Base-by-base conservation (phyloP, 495 filamentous ascomycete species). In the Penicillium verhagenii region DNA sequence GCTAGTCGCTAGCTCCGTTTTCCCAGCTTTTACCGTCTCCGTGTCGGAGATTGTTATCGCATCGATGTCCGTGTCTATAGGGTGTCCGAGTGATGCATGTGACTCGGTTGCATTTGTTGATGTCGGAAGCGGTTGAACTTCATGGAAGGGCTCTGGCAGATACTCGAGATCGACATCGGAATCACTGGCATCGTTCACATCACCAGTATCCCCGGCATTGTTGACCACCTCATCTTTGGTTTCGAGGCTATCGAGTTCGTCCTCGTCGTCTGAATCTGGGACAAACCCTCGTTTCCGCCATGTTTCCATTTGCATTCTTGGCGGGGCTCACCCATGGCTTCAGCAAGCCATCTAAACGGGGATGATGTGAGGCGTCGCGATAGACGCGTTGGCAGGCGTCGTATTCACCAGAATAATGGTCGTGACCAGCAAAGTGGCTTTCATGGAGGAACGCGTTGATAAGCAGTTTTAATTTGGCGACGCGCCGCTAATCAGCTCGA, bases 211-310 rank as follows among this genome's bases (percentile, higher is more conserved):
- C 11, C 51, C 18, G 57, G 26, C 14, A 51, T 23, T 42, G 24
- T 53, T 58, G 21, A 19, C 21, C 24, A 26, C 58, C 39, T 40
- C 47, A 20, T 61, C 64, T 46, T 52, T 55, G n/a, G 59, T 16
- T 7, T 70, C 62, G 50, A 72, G 66, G 35, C 65, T 71, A 18
- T 76, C 72, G 44, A 74, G 68, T 42, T 74, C 79, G 35, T 86
- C 83, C 46, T 83, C 80, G 29, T 79, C 78, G 56, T 86, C 83
- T 25, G 83, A 86, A 61, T 84, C 81, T 53, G 80, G 79, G 58
- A 86, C 83, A 73, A 77, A 86, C 49, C 83, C 82, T 68, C 76
- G 75, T 68, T 78, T 73, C 66, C 76, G 76, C 83, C 83, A 86
- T 76, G 76, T 77, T 77, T 81, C 75, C 82, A 84, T 85, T 71